Base-by-base conservation (phyloP, 148 eudicot species). In the Cornus kousa region DNA sequence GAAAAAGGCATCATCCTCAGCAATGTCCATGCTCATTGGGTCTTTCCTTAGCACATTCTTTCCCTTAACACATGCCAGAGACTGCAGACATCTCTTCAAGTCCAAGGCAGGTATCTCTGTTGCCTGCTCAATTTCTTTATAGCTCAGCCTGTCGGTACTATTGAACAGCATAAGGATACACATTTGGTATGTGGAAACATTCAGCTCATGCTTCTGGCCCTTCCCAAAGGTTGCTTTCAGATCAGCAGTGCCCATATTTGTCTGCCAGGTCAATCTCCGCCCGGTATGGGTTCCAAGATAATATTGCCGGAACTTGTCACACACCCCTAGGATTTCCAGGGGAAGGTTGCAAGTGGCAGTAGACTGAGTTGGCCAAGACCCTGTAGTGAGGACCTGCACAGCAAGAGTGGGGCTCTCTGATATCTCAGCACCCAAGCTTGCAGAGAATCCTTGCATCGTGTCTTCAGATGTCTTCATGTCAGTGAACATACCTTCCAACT, bases 171-270 rank as follows among this genome's bases (percentile, higher is more conserved):
- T 90, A 7, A 92, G 91, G 22, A 92, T 80, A 79, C 96, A 92
- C 96, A 90, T 90, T 75, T 92, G 96, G 78, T 85, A 90, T 40
- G 93, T 92, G 23, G 96, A 92, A 67, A 92, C 96, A 72, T 86
- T 88, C 50, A 92, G 80, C 86, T 90, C 93, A 73, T 90, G 96
- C 82, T 83, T 92, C 78, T 91, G 94, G 62, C 87, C 88, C 78
- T 87, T 90, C 28, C 88, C 87, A 67, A 92, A 92, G 31, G 87
- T 86, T 16, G 89, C 96, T 87, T 88, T 92, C 43, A 92, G 48
- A 75, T 92, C 93, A 14, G 93, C 91, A 10, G 82, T 80, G 50
- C 96, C 96, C 91, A 90, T 90, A 78, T 86, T 90, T 22, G 93
- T 90, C 80, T 90, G 93, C 96, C 96, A 92, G 8, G 90, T 75